Conservation (phyloP, 2,329 filamentous ascomycete genomes). For the Pseudogymnoascus sp. region DNA sequence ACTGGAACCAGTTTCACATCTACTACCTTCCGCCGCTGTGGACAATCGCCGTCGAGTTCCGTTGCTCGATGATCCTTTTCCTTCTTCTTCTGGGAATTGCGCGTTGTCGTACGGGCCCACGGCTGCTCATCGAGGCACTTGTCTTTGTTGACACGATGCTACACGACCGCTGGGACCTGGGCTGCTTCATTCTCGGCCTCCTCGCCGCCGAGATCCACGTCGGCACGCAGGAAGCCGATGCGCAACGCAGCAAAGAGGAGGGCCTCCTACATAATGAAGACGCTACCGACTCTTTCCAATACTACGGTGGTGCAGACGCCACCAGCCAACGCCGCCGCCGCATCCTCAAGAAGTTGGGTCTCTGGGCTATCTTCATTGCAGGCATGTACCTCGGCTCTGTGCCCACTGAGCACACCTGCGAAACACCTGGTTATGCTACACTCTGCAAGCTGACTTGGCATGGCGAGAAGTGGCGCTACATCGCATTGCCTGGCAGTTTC, state of each 20-base stretch:
- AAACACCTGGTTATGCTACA: not conserved
- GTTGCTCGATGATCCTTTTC: conserved; percentile 29
- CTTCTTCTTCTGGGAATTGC: conserved; percentile 25
- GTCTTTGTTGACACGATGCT: not conserved
- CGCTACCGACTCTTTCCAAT: not conserved
- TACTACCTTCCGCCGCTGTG: conserved; percentile 30
- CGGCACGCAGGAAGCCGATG: not conserved
- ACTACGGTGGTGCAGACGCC: not conserved
- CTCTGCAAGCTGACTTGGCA: not conserved
- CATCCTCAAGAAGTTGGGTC: not conserved
- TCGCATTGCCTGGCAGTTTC: not conserved
- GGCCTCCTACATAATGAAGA: not conserved
- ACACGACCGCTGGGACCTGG: not conserved
- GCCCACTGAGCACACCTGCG: not conserved
- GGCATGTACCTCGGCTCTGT: conserved; percentile 1
- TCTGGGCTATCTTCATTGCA: not conserved
- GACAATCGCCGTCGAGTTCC: conserved; percentile 30
- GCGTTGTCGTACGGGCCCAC: conserved; percentile 10
- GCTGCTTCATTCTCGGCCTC: not conserved
- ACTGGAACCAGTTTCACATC: not conserved
- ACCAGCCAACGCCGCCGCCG: not conserved
- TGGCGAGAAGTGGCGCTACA: not conserved
- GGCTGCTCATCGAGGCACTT: not conserved
- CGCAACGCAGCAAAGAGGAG: not conserved
- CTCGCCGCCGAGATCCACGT: not conserved